phyloP scores from a whole-genome alignment of 2,329 filamentous ascomycete genomes.

The Biscogniauxia marginata region DNA sequence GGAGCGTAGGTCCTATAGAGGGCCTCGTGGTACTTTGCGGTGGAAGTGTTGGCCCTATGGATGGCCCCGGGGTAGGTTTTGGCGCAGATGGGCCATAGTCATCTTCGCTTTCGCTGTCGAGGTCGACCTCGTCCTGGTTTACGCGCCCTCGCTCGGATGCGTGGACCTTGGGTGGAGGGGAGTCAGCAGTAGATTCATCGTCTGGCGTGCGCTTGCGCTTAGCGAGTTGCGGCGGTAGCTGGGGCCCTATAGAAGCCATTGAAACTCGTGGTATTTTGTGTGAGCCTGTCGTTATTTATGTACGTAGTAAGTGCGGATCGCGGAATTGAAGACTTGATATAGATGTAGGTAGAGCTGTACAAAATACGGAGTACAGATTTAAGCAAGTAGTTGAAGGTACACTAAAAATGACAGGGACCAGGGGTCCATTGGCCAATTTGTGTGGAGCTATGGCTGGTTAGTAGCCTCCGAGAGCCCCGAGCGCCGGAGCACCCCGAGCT shows the following conservation, averaged over 20 bases:
- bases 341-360: too few species aligned
- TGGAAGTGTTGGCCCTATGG: conserved; percentile 9
- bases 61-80: conserved; percentile 1
- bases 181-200: conserved; percentile 36
- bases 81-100: conserved; percentile 22
- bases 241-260: conserved; percentile 70
- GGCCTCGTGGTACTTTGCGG: conserved; percentile 6
- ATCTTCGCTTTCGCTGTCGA: conserved; percentile 29
- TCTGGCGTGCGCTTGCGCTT: conserved; percentile 60
- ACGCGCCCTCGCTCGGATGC: conserved; percentile 39
- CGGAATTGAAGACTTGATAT: neutral
- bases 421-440: neutral
- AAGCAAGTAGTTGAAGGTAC: neutral
- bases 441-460: neutral
- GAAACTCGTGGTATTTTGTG: conserved; percentile 7
- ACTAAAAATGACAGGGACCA: neutral
- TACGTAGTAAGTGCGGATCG: neutral
- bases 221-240: conserved; percentile 64
- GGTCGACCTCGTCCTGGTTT: conserved; percentile 44
- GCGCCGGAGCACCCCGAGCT: neutral
- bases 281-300: neutral
- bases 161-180: conserved; percentile 46
- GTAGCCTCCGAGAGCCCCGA: neutral
- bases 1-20: conserved; percentile 8
- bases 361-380: neutral